Evolutionary conservation across 2,329 filamentous ascomycete species (phyloP).

Genomic region (Fragosphaeria purpurea): DNA sequence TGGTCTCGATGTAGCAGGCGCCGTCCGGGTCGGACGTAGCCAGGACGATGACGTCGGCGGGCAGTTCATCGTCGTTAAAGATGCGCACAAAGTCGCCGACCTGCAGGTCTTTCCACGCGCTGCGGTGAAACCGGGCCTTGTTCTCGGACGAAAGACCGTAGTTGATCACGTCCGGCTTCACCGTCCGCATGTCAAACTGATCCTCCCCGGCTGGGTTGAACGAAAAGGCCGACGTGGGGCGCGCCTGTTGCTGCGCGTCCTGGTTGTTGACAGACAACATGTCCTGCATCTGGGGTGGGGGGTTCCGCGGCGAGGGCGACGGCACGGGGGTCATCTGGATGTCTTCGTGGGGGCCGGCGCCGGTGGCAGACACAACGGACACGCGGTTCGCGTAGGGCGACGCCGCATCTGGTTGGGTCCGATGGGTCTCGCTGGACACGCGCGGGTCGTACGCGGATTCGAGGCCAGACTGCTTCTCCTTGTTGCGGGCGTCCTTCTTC

Average conservation of each 20-base stretch:
- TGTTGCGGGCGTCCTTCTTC: constrained; percentile 41
- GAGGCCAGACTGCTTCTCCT: constrained; percentile 34
- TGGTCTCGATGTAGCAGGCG: constrained; percentile 94
- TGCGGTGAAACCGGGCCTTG: constrained; percentile 78
- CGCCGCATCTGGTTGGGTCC: constrained; percentile 40
- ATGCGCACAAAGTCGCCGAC: constrained; percentile 95
- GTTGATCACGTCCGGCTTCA: constrained; percentile 59
- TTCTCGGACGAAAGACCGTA: constrained; percentile 53
- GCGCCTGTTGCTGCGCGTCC: constrained; percentile 21
- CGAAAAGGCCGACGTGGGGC: constrained; percentile 23
- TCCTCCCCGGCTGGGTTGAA: constrained; percentile 24
- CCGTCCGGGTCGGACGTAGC: constrained; percentile 91
- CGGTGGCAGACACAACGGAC: constrained; percentile 39
- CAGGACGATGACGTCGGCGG: constrained; percentile 84
- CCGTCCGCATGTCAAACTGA: constrained; percentile 27
- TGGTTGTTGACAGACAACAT: constrained; percentile 26
- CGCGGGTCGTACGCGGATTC: constrained; percentile 45
- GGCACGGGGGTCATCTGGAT: constrained; percentile 96
- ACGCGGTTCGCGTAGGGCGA: constrained; percentile 38
- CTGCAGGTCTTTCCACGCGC: constrained; percentile 89
- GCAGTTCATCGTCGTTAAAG: constrained; percentile 92
- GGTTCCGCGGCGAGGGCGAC: constrained; percentile 55
- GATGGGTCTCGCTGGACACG: constrained; percentile 55
- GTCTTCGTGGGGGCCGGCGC: constrained; percentile 39
- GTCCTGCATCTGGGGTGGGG: constrained; percentile 22